phyloP scores from a whole-genome alignment of 352 stramenopile species.

The Globisporangium megalacanthum region DNA sequence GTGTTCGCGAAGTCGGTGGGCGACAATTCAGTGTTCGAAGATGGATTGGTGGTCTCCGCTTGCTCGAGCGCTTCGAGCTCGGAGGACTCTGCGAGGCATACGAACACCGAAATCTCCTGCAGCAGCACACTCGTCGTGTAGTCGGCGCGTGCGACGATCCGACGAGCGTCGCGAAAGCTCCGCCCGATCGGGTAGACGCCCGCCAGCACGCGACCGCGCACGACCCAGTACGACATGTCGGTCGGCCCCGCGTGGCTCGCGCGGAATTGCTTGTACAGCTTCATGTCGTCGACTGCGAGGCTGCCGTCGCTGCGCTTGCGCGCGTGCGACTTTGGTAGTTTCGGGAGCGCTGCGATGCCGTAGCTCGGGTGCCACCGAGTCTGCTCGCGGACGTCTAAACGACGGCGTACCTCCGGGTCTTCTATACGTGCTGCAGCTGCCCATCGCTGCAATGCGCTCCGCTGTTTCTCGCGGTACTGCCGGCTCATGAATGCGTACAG shows the following conservation, averaged over 20 bases:
- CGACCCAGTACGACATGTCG: constrained; percentile 66
- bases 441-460: constrained; percentile 25
- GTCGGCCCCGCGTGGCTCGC: constrained; percentile 55
- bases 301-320: constrained; percentile 29
- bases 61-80: constrained; percentile 28
- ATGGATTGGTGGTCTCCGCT: neutral
- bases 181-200: constrained; percentile 46
- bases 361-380: constrained; percentile 62
- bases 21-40: neutral
- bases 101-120: constrained; percentile 58
- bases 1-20: neutral
- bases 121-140: constrained; percentile 56
- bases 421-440: constrained; percentile 8
- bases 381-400: constrained; percentile 14
- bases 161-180: constrained; percentile 37
- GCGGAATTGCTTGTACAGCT: constrained; percentile 61
- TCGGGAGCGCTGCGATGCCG: constrained; percentile 48
- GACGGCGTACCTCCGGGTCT: constrained; percentile 11
- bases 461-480: constrained; percentile 25
- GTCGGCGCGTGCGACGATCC: constrained; percentile 42
- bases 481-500: constrained; percentile 34
- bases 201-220: constrained; percentile 47
- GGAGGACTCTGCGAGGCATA: constrained; percentile 40
- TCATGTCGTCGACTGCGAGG: constrained; percentile 50
- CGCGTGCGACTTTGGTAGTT: constrained; percentile 35